Percentiles rank a stretch among this genome's conserved stretches.
phyloP scores from a whole-genome alignment of 805 yeast species.

The Ogataea zsoltii region DNA sequence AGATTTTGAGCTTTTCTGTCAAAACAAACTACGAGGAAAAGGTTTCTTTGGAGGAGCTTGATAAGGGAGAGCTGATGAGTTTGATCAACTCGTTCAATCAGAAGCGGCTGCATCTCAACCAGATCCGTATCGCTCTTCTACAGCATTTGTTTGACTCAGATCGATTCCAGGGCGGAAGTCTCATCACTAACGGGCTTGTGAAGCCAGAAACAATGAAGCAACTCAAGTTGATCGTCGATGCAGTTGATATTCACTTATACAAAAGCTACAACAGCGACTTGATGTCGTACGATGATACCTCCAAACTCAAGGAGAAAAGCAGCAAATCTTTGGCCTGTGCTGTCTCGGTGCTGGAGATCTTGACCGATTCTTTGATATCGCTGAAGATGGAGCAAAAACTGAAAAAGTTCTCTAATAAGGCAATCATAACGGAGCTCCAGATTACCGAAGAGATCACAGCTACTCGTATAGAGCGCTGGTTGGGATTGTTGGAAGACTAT shows the following conservation, averaged over 20 bases:
- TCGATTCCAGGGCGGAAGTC: constrained; percentile 19
- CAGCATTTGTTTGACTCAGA: constrained; percentile 23
- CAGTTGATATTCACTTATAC: constrained; percentile 27
- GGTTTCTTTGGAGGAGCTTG: constrained; percentile 18
- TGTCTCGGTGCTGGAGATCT: constrained; percentile 43
- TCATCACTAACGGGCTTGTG: constrained; percentile 27
- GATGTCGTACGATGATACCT: background rate
- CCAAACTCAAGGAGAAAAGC: background rate
- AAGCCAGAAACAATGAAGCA: constrained; percentile 20
- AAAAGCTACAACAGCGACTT: constrained; percentile 13
- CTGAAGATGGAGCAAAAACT: constrained; percentile 27
- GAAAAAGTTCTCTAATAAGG: constrained; percentile 22
- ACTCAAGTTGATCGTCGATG: constrained; percentile 27
- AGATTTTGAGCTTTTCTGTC: constrained; percentile 30
- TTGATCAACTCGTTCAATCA: constrained; percentile 22
- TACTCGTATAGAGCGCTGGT: constrained; percentile 53
- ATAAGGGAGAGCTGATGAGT: constrained; percentile 18
- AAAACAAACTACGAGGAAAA: constrained; percentile 14
- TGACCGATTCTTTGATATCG: constrained; percentile 44
- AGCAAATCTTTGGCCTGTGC: constrained; percentile 18
- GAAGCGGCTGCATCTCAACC: constrained; percentile 27
- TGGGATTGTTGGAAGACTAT: constrained; percentile 34
- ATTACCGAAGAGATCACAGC: constrained; percentile 40
- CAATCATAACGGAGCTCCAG: constrained; percentile 32
- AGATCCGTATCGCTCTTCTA: constrained; percentile 29